phyloP scores from a whole-genome alignment of 2,329 filamentous ascomycete species.

The Aspergillus proliferans region DNA sequence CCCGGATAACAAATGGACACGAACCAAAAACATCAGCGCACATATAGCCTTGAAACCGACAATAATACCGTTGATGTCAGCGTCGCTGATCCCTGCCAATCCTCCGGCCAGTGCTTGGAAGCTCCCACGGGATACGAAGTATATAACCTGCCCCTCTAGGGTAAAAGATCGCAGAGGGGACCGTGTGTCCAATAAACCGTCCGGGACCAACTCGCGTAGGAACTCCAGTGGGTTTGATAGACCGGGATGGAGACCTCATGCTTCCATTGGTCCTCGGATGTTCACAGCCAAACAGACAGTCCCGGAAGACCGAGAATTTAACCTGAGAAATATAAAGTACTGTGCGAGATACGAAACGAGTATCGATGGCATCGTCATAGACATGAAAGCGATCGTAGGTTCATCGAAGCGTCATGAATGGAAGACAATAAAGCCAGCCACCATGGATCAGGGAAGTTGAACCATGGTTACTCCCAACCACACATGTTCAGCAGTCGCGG shows the following conservation, averaged over 20 bases:
- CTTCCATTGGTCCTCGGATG: too few relatives aligned
- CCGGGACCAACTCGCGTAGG: too few relatives aligned
- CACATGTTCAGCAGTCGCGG: too few relatives aligned
- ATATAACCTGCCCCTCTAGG: background rate
- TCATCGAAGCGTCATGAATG: background rate
- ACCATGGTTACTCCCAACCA: background rate
- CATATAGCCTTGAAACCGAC: too few relatives aligned
- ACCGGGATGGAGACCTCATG: too few relatives aligned
- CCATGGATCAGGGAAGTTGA: background rate
- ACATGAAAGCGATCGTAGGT: background rate
- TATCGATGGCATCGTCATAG: background rate
- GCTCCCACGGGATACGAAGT: too few relatives aligned
- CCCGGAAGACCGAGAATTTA: background rate
- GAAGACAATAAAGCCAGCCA: background rate
- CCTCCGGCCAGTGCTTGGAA: too few relatives aligned
- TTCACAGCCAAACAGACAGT: too few relatives aligned
- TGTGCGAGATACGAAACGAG: background rate
- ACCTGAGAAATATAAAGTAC: background rate
- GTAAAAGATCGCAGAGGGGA: background rate
- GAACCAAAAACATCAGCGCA: too few relatives aligned
- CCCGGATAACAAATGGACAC: background rate
- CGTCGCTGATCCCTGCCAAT: background rate
- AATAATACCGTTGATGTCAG: background rate
- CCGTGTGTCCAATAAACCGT: too few relatives aligned
- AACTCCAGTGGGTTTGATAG: too few relatives aligned